A percentile compares a stretch with the other conserved stretches of the same genome.
phyloP scores from a whole-genome alignment of 2,329 filamentous ascomycete species.

The Aspergillus costaricaensis region DNA sequence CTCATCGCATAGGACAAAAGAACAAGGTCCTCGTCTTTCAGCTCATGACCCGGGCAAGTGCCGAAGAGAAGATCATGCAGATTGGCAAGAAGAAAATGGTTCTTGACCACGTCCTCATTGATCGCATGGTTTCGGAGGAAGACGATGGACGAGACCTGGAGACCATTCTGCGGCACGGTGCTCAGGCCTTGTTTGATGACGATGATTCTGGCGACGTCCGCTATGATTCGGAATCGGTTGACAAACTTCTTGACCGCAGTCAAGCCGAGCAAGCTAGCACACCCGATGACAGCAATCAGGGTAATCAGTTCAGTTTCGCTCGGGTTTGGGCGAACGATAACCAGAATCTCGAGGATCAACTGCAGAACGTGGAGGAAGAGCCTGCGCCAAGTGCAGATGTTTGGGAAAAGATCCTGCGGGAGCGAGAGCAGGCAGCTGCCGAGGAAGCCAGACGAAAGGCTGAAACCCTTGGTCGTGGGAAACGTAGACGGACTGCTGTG shows the following conservation, averaged over 20 bases:
- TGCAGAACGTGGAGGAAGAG: constrained; percentile 54
- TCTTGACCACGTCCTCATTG: constrained; percentile 90
- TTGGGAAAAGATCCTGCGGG: constrained; percentile 87
- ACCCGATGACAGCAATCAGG: constrained; percentile 65
- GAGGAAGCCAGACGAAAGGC: constrained; percentile 68
- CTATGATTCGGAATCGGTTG: constrained; percentile 81
- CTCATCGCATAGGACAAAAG: constrained; percentile 93
- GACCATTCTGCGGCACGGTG: constrained; percentile 83
- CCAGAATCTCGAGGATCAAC: constrained; percentile 64
- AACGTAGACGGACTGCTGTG: constrained; percentile 66
- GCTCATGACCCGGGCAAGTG: constrained; percentile 82
- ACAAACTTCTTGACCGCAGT: constrained; percentile 85
- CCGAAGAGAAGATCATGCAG: constrained; percentile 95
- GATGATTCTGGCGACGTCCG: constrained; percentile 69
- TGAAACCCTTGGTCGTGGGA: constrained; percentile 82
- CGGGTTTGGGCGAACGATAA: constrained; percentile 89
- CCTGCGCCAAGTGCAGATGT: constrained; percentile 65
- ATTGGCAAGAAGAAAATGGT: constrained; percentile 95
- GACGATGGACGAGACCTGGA: constrained; percentile 78
- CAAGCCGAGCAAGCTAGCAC: constrained; percentile 71
- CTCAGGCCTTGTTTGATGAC: constrained; percentile 81
- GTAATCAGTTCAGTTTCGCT: constrained; percentile 85
- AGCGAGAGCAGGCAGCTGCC: constrained; percentile 77
- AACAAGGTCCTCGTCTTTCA: constrained; percentile 96
- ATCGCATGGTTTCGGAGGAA: constrained; percentile 84